Base-by-base conservation (phyloP, 108 stramenopile genomes). In the Skeletonema potamos region DNA sequence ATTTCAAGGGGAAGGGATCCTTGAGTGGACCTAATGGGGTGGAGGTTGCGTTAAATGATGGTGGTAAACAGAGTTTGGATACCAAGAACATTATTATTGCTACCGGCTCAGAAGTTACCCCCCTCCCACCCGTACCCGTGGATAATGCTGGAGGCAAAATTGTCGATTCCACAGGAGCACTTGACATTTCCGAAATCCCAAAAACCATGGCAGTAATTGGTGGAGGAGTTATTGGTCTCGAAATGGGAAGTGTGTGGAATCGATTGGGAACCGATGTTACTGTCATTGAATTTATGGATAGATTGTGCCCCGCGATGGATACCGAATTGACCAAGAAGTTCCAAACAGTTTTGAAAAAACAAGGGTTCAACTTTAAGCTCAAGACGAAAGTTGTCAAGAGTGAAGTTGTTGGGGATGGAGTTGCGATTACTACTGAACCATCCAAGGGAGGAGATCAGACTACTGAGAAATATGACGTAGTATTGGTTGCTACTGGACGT, bases 171-270 rank as follows among this genome's bases (percentile, higher is more conserved):
- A 99, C 99, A 2, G 99, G 99, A 51, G 97, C 98, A 27, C 79
- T 99, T 34, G 97, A 96, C n/a, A 94, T 99, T 54, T 29, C 57
- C 29, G 72, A 70, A 56, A 88, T 99, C 55, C 99, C 99, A 27
- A 80, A 87, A 77, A 92, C 66, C 27, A 87, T 99, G 89, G 96
- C 96, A 20, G 97, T 99, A 9, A 83, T 99, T 65, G 98, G 99
- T 27, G 99, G 97, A 20, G 99, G 99, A 22, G 97, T 98, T 37
- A 99, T 99, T 79, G 99, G 99, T 56, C 81, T 99, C 54, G 99
- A 99, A 83, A 99, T 99, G 99, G 99, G 98, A 68, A 96, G 95
- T 36, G 99, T 99, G 3, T 99, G 99, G 99, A 73, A 81, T 67
- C 92, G 98, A 63, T 86, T 99, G 17, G 98, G 98, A 48, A 79